Conservation (phyloP, 225 moss, liverwort and hornwort genomes). For the Polytrichum formosum region DNA sequence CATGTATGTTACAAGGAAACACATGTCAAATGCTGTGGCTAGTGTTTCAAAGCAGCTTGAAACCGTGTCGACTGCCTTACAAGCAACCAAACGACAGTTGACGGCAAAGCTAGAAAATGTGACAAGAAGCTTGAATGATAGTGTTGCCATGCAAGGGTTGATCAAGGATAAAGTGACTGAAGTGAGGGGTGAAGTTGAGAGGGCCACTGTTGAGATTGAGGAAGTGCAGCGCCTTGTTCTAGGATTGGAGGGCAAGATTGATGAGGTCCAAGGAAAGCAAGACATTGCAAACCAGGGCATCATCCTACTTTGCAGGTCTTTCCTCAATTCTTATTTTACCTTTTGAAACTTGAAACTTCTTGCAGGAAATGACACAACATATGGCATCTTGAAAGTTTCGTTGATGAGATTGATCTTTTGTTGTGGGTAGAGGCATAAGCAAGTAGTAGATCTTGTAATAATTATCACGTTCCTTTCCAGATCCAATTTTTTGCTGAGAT, state of each 20-base stretch:
- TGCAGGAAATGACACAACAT: no score
- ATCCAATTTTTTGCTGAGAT: no score
- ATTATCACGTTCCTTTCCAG: no score
- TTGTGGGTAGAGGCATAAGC: no score
- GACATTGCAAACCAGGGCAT: slow-evolving; percentile 50
- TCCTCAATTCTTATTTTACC: no score
- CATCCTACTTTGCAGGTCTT: slow-evolving; percentile 40
- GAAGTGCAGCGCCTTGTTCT: slow-evolving; percentile 49
- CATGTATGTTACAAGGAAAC: slow-evolving; percentile 59
- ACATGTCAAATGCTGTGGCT: slow-evolving; percentile 51
- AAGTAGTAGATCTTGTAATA: no score
- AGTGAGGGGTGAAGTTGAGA: slow-evolving; percentile 43
- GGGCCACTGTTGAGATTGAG: slow-evolving; percentile 45
- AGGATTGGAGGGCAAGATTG: slow-evolving; percentile 49
- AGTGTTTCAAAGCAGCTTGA: slow-evolving; percentile 50
- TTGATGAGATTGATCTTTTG: no score
- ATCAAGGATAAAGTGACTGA: slow-evolving; percentile 45
- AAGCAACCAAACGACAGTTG: slow-evolving; percentile 44
- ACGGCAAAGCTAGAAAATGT: slow-evolving; percentile 46
- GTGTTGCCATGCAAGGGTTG: slow-evolving; percentile 42
- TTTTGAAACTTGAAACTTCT: no score
- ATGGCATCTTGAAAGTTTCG: no score
- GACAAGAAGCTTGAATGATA: slow-evolving; percentile 43
- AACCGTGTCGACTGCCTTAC: slow-evolving; percentile 41
- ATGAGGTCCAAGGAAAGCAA: slow-evolving; percentile 49